phyloP scores from a whole-genome alignment of 306 rosid species.

The Betula pendula region DNA sequence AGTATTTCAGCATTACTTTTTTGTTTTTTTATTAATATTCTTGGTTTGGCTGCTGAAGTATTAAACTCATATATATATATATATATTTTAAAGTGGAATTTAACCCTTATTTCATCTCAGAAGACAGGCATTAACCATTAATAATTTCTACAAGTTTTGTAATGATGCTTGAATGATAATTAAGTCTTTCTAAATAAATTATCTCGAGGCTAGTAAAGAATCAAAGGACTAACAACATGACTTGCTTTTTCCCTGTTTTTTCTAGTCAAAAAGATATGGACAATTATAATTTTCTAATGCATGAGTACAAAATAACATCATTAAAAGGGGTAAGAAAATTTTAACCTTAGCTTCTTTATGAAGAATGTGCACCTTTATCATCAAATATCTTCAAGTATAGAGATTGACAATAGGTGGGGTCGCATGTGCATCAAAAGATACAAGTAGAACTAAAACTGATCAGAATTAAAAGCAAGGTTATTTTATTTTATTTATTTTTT shows the following conservation, averaged over 20 bases:
- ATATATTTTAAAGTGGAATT: too few relatives aligned
- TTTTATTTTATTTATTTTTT: too few relatives aligned
- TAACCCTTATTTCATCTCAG: too few relatives aligned
- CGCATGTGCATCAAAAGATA: constrained; percentile 8
- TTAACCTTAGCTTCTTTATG: constrained; percentile 13
- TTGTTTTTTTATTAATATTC: background rate
- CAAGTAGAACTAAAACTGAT: background rate
- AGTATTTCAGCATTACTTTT: too few relatives aligned
- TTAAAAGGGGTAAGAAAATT: constrained; percentile 3
- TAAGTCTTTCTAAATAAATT: background rate
- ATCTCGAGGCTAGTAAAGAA: background rate
- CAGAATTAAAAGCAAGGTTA: constrained; percentile 7
- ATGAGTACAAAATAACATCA: constrained; percentile 35
- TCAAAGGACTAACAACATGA: constrained; percentile 10
- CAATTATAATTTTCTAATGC: constrained; percentile 9
- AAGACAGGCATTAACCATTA: background rate
- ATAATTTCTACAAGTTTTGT: background rate
- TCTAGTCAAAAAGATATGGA: constrained; percentile 28
- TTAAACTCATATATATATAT: too few relatives aligned
- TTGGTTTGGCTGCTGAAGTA: background rate
- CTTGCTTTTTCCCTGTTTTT: background rate
- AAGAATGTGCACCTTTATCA: constrained; percentile 16
- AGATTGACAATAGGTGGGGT: constrained; percentile 17
- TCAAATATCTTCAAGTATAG: background rate
- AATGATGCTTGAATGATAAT: background rate